A percentile compares a stretch with the other conserved stretches of the same genome.
These are phyloP conservation scores for Pyrenochaeta sp. DNA, from an alignment of 2,329 filamentous ascomycete species.

Conservation along the genomic window DNA sequence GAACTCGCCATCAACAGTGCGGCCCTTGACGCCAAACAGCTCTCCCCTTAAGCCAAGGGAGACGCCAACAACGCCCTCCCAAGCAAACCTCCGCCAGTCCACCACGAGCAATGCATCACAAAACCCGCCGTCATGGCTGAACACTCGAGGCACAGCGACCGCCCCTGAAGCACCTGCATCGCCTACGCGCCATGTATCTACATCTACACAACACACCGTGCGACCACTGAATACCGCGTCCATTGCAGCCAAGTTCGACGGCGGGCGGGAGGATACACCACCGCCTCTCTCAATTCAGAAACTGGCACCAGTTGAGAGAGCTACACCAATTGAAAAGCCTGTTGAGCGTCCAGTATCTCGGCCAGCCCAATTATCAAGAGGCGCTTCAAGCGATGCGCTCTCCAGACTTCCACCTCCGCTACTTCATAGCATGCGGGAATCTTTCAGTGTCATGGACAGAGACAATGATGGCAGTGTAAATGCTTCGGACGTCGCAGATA, in stretches of 20 bases:
- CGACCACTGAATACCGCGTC: conserved; percentile 40
- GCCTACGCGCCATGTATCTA: conserved; percentile 31
- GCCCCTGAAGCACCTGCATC: conserved; percentile 37
- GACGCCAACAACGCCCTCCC: conserved; percentile 37
- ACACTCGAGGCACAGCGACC: conserved; percentile 39
- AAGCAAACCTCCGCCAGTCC: conserved; percentile 39
- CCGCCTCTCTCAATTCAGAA: conserved; percentile 21
- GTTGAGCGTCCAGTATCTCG: conserved; percentile 40
- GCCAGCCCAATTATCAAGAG: conserved; percentile 35
- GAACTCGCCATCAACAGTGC: conserved; percentile 50
- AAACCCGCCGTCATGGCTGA: conserved; percentile 47
- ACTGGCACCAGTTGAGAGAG: conserved; percentile 11
- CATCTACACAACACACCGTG: conserved; percentile 27
- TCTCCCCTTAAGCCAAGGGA: conserved; percentile 52
- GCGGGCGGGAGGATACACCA: conserved; percentile 43
- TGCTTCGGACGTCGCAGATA: conserved; percentile 84
- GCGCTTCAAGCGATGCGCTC: conserved; percentile 52
- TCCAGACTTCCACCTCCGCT: conserved; percentile 82
- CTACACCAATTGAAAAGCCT: conserved; percentile 50
- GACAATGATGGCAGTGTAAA: conserved; percentile 86
- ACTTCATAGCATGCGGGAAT: conserved; percentile 86
- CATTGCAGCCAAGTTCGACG: conserved; percentile 49
- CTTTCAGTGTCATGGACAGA: conserved; percentile 91
- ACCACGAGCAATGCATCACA: conserved; percentile 45
- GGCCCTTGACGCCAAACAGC: conserved; percentile 50